phyloP scores from a whole-genome alignment of 2,329 filamentous ascomycete genomes.

The Colletotrichum plurivorum region DNA sequence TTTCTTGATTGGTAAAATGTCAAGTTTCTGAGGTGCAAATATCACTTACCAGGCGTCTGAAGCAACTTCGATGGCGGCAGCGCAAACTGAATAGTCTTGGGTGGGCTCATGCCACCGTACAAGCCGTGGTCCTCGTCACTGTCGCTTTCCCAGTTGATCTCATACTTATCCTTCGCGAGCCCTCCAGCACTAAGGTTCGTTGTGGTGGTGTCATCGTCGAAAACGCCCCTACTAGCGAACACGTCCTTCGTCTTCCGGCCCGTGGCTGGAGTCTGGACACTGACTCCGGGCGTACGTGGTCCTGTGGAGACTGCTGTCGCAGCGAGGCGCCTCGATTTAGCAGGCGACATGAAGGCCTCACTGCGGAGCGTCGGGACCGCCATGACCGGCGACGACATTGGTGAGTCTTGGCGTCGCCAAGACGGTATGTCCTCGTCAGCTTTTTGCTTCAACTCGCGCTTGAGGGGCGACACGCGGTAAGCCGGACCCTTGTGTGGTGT shows the following conservation, averaged over 20 bases:
- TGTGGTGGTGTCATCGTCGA: slow-evolving; percentile 44
- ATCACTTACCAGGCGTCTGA: slow-evolving; percentile 80
- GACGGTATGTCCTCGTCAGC: slow-evolving; percentile 51
- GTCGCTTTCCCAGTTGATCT: slow-evolving; percentile 82
- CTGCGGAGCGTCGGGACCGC: slow-evolving; percentile 86
- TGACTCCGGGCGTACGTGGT: slow-evolving; percentile 84
- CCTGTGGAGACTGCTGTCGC: slow-evolving; percentile 55
- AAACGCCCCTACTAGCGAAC: slow-evolving; percentile 51
- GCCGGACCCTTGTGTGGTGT: slow-evolving; percentile 79
- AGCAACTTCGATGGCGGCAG: slow-evolving; percentile 82
- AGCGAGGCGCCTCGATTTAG: slow-evolving; percentile 62
- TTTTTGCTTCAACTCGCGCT: slow-evolving; percentile 48
- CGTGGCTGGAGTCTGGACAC: slow-evolving; percentile 82
- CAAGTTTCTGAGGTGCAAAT: not conserved
- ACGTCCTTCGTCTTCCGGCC: slow-evolving; percentile 65
- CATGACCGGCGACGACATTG: slow-evolving; percentile 82
- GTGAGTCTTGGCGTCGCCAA: slow-evolving; percentile 66
- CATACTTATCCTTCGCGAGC: slow-evolving; percentile 57
- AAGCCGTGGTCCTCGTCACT: slow-evolving; percentile 74
- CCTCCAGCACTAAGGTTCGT: slow-evolving; percentile 39
- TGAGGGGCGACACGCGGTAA: slow-evolving; percentile 61
- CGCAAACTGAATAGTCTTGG: slow-evolving; percentile 92
- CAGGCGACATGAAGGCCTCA: slow-evolving; percentile 86
- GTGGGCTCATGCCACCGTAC: slow-evolving; percentile 85
- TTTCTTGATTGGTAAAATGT: slow-evolving; percentile 36